A percentile compares a stretch with the other conserved stretches of the same genome.
These are phyloP conservation scores for Rutidosis leptorrhynchoides DNA, from an alignment of 129 eudicot genomes.

Conservation along the genomic window DNA sequence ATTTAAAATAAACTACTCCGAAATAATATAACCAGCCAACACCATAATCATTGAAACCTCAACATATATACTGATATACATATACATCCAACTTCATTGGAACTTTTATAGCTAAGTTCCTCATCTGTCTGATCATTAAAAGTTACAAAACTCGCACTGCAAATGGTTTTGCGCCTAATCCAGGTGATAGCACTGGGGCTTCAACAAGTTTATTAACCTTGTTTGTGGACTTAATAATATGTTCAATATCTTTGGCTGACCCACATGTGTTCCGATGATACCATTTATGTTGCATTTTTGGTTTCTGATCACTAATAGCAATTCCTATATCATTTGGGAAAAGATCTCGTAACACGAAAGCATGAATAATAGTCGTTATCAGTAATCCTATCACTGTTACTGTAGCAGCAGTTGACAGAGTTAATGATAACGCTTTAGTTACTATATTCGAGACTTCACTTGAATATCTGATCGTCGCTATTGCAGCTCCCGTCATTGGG, in stretches of 20 bases:
- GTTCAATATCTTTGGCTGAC: conserved; percentile 46
- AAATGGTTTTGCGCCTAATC: conserved; percentile 15
- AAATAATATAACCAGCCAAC: too few relatives aligned
- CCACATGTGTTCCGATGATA: conserved; percentile 47
- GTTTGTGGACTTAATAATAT: conserved; percentile 27
- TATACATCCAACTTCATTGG: conserved; percentile 28
- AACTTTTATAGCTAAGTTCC: conserved; percentile 21
- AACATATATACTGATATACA: conserved; percentile 17
- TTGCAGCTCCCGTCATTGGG: conserved; percentile 88
- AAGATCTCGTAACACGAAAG: conserved; percentile 65
- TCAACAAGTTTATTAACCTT: conserved; percentile 6
- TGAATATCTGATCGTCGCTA: conserved; percentile 68
- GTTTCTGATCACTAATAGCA: conserved; percentile 60
- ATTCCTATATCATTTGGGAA: conserved; percentile 87
- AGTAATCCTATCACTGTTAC: conserved; percentile 56
- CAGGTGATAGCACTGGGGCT: conserved; percentile 17
- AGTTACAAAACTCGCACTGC: conserved; percentile 21
- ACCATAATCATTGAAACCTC: neutral
- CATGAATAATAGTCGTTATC: conserved; percentile 60
- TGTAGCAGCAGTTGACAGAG: conserved; percentile 50
- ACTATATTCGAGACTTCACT: conserved; percentile 49
- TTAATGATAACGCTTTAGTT: conserved; percentile 43
- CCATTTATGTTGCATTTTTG: conserved; percentile 50
- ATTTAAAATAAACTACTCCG: too few relatives aligned
- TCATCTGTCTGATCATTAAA: conserved; percentile 14